phyloP scores from a whole-genome alignment of 371 early-diverging fungal genomes.

The Mucor circinelloides region DNA sequence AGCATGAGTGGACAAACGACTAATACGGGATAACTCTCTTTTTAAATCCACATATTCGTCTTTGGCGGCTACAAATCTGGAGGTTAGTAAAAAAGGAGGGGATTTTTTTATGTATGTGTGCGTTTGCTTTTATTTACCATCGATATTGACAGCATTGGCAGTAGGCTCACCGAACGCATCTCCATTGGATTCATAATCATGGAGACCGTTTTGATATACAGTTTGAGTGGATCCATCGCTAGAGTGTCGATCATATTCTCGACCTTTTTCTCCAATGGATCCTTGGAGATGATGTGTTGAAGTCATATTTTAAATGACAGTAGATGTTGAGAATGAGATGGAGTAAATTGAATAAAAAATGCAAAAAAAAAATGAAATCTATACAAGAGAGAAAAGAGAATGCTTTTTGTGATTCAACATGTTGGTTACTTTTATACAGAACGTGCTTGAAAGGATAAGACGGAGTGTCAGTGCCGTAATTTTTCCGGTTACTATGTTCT shows the following conservation, averaged over 20 bases:
- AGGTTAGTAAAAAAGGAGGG: not conserved
- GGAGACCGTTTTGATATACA: slow-evolving; percentile 7
- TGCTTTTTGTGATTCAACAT: not conserved
- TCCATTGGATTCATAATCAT: slow-evolving; percentile 1
- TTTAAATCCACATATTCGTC: slow-evolving; percentile 38
- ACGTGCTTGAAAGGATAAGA: not conserved
- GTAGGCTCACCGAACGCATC: slow-evolving; percentile 19
- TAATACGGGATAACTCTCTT: slow-evolving; percentile 33
- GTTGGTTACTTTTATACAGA: not conserved
- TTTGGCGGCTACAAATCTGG: slow-evolving; percentile 31
- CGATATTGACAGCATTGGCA: slow-evolving; percentile 21
- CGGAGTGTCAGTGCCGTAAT: slow-evolving; percentile 8
- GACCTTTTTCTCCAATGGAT: slow-evolving; percentile 7
- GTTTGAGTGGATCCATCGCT: slow-evolving; percentile 25
- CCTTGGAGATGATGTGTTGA: slow-evolving; percentile 10
- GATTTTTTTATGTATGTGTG: no score
- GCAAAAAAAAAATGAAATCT: not conserved
- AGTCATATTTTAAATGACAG: slow-evolving; percentile 10
- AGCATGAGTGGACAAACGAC: slow-evolving; percentile 24
- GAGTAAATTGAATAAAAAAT: not conserved
- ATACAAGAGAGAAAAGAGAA: not conserved
- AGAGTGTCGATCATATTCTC: slow-evolving; percentile 19
- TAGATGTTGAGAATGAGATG: not conserved
- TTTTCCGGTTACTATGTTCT: not conserved
- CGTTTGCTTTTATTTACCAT: not conserved